Conservation (phyloP, 495 filamentous ascomycete genomes). For the Trichoderma gamsii region DNA sequence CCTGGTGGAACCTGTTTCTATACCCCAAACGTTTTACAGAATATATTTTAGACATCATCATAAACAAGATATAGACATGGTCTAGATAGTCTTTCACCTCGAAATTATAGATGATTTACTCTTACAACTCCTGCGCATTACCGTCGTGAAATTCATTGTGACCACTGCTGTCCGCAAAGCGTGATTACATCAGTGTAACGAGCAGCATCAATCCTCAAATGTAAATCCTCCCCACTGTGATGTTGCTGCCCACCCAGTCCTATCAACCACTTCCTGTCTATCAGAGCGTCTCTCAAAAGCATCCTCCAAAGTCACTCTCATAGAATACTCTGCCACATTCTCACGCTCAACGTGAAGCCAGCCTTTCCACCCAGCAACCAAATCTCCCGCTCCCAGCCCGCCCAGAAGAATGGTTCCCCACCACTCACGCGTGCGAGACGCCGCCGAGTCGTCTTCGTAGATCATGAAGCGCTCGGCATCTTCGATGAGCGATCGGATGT, state of each 20-base stretch:
- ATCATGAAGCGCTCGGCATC: constrained; percentile 43
- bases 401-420: constrained; percentile 45
- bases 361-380: constrained; percentile 41
- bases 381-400: constrained; percentile 27
- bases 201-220: constrained; percentile 1
- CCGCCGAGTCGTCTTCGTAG: constrained; percentile 31
- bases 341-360: constrained; percentile 44
- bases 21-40: not conserved
- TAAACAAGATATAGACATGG: not conserved
- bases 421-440: constrained; percentile 32
- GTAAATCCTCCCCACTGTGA: constrained; percentile 24
- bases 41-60: not conserved
- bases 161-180: no score
- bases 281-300: constrained; percentile 45
- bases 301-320: constrained; percentile 49
- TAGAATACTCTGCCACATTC: constrained; percentile 42
- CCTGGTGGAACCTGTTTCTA: not conserved
- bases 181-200: no score
- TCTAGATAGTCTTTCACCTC: not conserved
- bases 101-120: not conserved
- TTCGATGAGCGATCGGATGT: constrained; percentile 26
- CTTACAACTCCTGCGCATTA: not conserved
- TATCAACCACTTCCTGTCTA: constrained; percentile 37
- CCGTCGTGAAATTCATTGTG: not conserved
- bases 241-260: constrained; percentile 28